Conservation (phyloP, 2,329 filamentous ascomycete genomes). For the Sporothrix pseudoabietina region DNA sequence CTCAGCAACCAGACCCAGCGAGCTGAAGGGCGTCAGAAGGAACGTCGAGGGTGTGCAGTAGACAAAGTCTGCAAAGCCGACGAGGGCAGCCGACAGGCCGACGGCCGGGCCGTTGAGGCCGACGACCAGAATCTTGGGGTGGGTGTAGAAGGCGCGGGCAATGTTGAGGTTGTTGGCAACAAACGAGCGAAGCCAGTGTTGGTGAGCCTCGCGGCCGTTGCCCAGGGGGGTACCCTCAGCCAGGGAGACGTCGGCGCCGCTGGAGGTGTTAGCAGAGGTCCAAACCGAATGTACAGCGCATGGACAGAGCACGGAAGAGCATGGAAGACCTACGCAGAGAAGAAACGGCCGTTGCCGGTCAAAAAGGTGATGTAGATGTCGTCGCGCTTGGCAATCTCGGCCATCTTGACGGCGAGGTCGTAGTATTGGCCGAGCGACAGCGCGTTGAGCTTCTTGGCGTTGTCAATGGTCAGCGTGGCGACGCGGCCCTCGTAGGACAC, state of each 20-base stretch:
- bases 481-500: constrained; percentile 68
- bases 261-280: constrained; percentile 41
- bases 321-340: constrained; percentile 72
- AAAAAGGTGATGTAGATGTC: constrained; percentile 84
- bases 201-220: constrained; percentile 44
- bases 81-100: constrained; percentile 81
- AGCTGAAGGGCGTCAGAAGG: constrained; percentile 87
- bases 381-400: constrained; percentile 74
- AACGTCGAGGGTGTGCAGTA: constrained; percentile 82
- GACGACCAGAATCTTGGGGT: constrained; percentile 89
- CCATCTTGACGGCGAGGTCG: constrained; percentile 69
- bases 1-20: constrained; percentile 86
- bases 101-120: constrained; percentile 91
- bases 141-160: constrained; percentile 86
- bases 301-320: background rate
- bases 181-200: constrained; percentile 69
- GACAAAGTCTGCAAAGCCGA: constrained; percentile 87
- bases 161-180: constrained; percentile 85
- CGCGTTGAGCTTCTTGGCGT: constrained; percentile 85
- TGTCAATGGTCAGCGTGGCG: constrained; percentile 84
- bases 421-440: constrained; percentile 74
- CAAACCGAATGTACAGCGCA: background rate
- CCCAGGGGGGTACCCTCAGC: constrained; percentile 46
- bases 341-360: constrained; percentile 78
- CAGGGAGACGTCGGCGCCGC: constrained; percentile 76